Evolutionary conservation across 2,329 filamentous ascomycete species (phyloP), one percentile per base, ranked within the genome.

Genomic region (Curvularia spicifera): DNA sequence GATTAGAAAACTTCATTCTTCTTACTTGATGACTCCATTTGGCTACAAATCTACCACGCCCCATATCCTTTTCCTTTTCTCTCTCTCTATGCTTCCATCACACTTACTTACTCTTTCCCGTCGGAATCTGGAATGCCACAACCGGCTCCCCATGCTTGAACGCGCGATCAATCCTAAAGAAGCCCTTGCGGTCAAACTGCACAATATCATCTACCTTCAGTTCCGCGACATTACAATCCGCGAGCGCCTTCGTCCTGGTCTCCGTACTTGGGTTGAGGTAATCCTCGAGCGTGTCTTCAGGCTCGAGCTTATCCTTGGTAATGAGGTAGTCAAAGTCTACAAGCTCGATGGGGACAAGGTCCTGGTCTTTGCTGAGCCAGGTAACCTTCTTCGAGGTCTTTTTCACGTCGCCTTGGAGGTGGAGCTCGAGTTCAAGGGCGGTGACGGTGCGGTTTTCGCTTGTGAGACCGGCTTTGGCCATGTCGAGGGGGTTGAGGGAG

Each of bases 301-400:
- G 90, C 76, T 93, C 91, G 28, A 98, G 84, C 74, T 95, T 93
- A 76, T 98, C 94, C 84, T 97, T 98, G 59, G 90, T 96, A 73
- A 98, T 90, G 48, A 98, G 85, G 80, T 96, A 94, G 79, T 97
- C 94, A 76, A 97, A 98, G 68, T 97, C 93, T 79, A 93, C 94
- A 10, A 97, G 84, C 78, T 97, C 91, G 22, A 95, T 88, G 7
- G 89, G 87, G 13, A 96, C 83, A 0, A 97, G 84, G 57, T 90
- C 85, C 79, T 94, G 90, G 66, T 91, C 86, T 0, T 84, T 85
- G 1, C 91, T 89, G 47, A 98, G 82, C 94, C 94, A 98, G 0
- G 93, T 97, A 37, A 98, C 87, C 84, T 98, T 98, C 87, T 97
- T 97, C 72, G 92, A 88, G 0, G 94, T 98, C 73, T 91, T 89